phyloP scores from a whole-genome alignment of 345 rosid genomes.

The Brassica cretica region DNA sequence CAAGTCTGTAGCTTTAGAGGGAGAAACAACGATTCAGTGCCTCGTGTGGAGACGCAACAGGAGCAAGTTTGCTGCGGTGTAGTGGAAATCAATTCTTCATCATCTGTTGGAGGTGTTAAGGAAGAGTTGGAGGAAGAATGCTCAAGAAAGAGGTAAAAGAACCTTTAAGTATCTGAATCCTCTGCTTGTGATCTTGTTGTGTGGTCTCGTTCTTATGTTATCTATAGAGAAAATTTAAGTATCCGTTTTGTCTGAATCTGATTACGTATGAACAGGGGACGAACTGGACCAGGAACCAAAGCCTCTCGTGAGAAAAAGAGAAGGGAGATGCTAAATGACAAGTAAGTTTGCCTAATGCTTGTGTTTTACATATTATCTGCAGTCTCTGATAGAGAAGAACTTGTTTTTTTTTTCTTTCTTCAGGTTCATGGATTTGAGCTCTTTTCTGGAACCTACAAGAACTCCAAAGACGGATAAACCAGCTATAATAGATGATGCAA shows the following conservation, averaged over 20 bases:
- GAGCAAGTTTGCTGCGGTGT: conserved; percentile 15
- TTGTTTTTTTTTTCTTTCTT: background rate
- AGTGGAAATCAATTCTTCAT: conserved; percentile 38
- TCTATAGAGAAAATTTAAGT: background rate
- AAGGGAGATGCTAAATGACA: conserved; percentile 81
- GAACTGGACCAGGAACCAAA: conserved; percentile 51
- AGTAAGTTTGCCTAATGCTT: conserved; percentile 36
- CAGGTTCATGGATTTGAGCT: conserved; percentile 83
- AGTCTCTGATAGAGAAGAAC: background rate
- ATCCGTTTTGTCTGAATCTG: conserved; percentile 12
- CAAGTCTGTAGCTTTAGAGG: conserved; percentile 20
- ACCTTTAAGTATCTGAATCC: background rate
- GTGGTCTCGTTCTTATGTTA: background rate
- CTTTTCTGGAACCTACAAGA: conserved; percentile 78
- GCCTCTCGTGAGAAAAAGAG: conserved; percentile 92
- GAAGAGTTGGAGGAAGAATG: conserved; percentile 36
- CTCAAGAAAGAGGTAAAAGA: conserved; percentile 36
- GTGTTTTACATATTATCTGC: conserved; percentile 2
- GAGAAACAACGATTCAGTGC: background rate
- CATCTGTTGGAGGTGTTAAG: conserved; percentile 38
- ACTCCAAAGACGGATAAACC: conserved; percentile 78
- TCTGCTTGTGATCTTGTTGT: background rate
- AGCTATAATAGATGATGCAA: conserved; percentile 78
- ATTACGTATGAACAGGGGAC: conserved; percentile 34
- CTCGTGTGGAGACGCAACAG: background rate